Evolutionary conservation across 108 stramenopile species (phyloP), one percentile per base, ranked within the genome.

Genomic region (Pseudonitzschia multistriata): DNA sequence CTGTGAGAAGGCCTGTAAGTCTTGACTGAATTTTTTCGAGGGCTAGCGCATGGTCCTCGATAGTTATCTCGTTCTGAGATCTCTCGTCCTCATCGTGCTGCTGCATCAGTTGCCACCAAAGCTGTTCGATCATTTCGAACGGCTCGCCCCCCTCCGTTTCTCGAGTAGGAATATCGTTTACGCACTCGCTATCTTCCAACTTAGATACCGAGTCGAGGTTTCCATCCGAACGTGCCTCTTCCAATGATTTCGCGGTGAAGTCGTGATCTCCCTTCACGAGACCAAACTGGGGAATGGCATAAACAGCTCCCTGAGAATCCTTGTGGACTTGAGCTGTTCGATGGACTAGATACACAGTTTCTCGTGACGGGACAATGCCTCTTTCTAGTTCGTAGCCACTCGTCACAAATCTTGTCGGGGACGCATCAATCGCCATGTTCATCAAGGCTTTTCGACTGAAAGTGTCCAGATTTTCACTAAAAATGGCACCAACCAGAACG

Each of bases 401-500:
- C 8, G 91, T 53, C 19, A 90, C 78, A 88, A 88, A 95, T 68
- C 94, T 61, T 11, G 94, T 95, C 37, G 87, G 87, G 45, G 81
- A 83, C 11, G 84, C 86, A 63, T 88, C 84, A 5, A 76, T 72
- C 5, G 91, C 94, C 94, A 95, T 95, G 62, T 95, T 95, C 60
- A 90, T 62, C 25, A 95, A 68, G 5, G 87, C 84, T 64, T 93
- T 95, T 7, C 88, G 85, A 66, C 90, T 95, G 13, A 88, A 67
- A 10, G 53, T 31, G 0, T 72, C 56, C 8, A 62, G 53, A 22
- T 80, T 67, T 30, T 77, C 65, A 11, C 65, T 73, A 29, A 83
- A 71, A 14, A 92, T 68, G 10, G 77, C 81, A 1, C 79, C 82
- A 47, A 91, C 79, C 4, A 92, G 73, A 45, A 76, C 77, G 54